Conservation (phyloP, 495 filamentous ascomycete genomes). For the Penicillium dipodomyicola region DNA sequence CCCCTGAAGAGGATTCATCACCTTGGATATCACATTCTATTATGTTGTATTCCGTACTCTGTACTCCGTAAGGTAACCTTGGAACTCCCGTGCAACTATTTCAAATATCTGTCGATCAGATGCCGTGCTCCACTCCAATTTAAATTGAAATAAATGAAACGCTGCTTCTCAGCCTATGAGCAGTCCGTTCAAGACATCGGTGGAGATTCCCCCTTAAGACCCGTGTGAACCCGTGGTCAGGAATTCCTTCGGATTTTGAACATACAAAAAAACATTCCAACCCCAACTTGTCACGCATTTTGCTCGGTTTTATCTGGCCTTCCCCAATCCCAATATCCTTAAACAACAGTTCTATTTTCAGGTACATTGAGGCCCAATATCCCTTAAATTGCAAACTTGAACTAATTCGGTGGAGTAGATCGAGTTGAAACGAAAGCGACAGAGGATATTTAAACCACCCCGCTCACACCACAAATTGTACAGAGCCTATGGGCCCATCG, state of each 20-base stretch:
- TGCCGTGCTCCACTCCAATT: slow-evolving; percentile 16
- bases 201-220: slow-evolving; percentile 23
- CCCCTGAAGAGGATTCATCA: too few relatives aligned
- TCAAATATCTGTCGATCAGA: slow-evolving; percentile 5
- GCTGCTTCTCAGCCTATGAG: slow-evolving; percentile 10
- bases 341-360: neutral
- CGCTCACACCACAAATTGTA: neutral
- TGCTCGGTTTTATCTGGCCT: neutral
- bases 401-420: slow-evolving; percentile 12
- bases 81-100: neutral
- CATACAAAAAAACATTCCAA: slow-evolving; percentile 17
- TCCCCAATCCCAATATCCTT: neutral
- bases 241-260: neutral
- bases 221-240: neutral
- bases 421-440: neutral
- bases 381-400: neutral
- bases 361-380: neutral
- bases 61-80: too few relatives aligned
- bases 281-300: slow-evolving; percentile 1
- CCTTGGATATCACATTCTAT: too few relatives aligned
- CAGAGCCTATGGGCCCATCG: neutral
- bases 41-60: too few relatives aligned
- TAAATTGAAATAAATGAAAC: slow-evolving; percentile 23
- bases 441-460: slow-evolving; percentile 4
- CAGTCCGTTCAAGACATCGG: slow-evolving; percentile 7